phyloP scores from a whole-genome alignment of 2,329 filamentous ascomycete species.

The Epichloe typhina region DNA sequence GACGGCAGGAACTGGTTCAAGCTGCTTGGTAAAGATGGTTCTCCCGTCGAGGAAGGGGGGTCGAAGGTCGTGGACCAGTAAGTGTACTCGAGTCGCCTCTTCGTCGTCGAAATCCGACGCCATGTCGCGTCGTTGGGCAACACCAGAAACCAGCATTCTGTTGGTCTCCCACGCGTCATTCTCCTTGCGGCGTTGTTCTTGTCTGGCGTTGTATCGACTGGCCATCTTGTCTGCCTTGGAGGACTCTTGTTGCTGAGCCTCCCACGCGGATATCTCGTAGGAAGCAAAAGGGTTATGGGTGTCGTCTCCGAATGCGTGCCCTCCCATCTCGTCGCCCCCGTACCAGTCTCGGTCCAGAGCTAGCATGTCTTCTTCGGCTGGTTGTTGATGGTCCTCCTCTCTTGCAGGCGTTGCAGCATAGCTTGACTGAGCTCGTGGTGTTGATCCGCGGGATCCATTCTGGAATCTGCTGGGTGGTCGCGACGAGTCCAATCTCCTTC shows the following conservation, averaged over 20 bases:
- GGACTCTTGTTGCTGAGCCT: conserved; percentile 64
- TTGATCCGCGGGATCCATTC: conserved; percentile 21
- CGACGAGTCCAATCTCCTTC: conserved; percentile 22
- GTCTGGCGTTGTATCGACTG: conserved; percentile 52
- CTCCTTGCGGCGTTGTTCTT: conserved; percentile 79
- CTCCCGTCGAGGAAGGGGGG: conserved; percentile 91
- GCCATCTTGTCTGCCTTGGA: conserved; percentile 70
- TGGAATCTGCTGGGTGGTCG: conserved; percentile 17
- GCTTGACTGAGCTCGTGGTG: conserved; percentile 21
- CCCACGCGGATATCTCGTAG: conserved; percentile 60
- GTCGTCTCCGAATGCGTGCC: conserved; percentile 78
- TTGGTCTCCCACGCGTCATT: conserved; percentile 98
- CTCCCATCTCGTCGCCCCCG: conserved; percentile 67
- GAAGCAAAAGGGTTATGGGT: conserved; percentile 84
- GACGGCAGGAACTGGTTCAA: conserved; percentile 88
- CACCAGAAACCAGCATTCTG: conserved; percentile 91
- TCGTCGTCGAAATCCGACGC: conserved; percentile 82
- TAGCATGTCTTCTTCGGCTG: conserved; percentile 54
- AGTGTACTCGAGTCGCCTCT: conserved; percentile 75
- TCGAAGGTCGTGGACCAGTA: conserved; percentile 84
- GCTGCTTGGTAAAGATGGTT: conserved; percentile 92
- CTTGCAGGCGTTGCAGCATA: conserved; percentile 28
- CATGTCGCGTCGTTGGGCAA: conserved; percentile 78
- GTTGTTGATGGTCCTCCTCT: conserved; percentile 40
- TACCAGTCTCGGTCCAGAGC: conserved; percentile 91